phyloP scores from a whole-genome alignment of 1,139 yeast genomes.

The Geotrichum aggregatum region DNA sequence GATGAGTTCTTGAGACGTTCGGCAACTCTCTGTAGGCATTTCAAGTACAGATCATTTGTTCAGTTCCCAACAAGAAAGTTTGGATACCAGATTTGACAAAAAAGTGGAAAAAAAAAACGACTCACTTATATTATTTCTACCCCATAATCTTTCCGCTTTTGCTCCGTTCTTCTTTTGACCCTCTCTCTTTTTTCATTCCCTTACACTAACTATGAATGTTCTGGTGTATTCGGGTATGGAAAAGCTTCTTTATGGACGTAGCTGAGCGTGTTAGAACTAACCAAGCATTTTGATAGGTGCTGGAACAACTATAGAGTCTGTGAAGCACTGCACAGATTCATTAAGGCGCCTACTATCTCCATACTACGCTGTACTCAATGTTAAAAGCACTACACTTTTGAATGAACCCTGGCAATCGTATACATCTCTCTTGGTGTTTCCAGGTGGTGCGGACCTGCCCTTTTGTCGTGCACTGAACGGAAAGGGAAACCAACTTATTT shows the following conservation, averaged over 20 bases:
- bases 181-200: not conserved
- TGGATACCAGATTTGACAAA: not conserved
- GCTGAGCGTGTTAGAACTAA: not conserved
- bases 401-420: constrained; percentile 87
- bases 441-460: constrained; percentile 96
- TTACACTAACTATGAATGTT: constrained; percentile 57
- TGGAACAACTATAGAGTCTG: constrained; percentile 84
- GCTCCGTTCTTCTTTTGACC: not conserved
- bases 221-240: constrained; percentile 59
- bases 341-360: constrained; percentile 76
- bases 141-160: too few relatives aligned
- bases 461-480: constrained; percentile 71
- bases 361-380: constrained; percentile 76
- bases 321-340: constrained; percentile 75
- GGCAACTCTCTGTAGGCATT: too few relatives aligned
- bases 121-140: not conserved
- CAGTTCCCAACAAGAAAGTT: not conserved
- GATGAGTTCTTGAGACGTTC: too few relatives aligned
- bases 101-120: not conserved
- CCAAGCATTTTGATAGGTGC: constrained; percentile 45
- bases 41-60: not conserved
- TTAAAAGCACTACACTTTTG: constrained; percentile 56
- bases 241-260: not conserved
- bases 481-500: constrained; percentile 55
- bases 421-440: constrained; percentile 76